Base-by-base conservation (phyloP, 345 rosid species). In the Camelina neglecta region DNA sequence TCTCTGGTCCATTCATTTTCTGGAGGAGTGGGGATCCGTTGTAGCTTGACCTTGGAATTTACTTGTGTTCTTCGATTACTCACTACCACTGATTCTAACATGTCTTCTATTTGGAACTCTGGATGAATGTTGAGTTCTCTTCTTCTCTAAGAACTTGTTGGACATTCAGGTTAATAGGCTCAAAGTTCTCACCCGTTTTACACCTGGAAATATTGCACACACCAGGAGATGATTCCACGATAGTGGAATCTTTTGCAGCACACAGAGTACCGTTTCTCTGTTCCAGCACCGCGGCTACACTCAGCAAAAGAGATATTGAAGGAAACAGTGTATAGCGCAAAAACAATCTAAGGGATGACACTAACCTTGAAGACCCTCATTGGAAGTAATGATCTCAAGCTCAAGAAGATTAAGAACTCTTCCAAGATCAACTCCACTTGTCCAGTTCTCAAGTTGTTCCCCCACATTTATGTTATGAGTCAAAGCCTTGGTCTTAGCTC, bases 361-460 rank as follows among this genome's bases (percentile, higher is more conserved):
- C 86, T 41, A 68, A 90, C 96, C 91, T 84, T 84, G 83, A 69
- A 91, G 89, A 71, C 85, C 86, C 47, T 86, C 87, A 75, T 81
- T 83, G 15, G 89, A 85, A 53, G 84, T 83, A 60, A 90, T 80
- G 58, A 88, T 85, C 74, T 88, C 92, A 50, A 88, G 96, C 75
- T 88, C 90, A 72, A 90, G 92, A 45, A 90, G 87, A 53, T 85
- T 82, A 61, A 91, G 92, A 65, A 91, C 92, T 62, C 93, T 87
- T 45, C 96, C 96, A 58, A 88, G 91, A 79, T 90, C 96, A 73
- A 90, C 93, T 29, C 93, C 93, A 65, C 91, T 90, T 1, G 91
- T 90, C 96, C 93, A 90, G 68, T 90, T 90, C 81, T 88, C 96
- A 1, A 91, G 96, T 68, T 90, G 89, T 67, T 83, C 84, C n/a